A percentile compares a stretch with the other conserved stretches of the same genome.
phyloP scores from a whole-genome alignment of 768 basidiomycete genomes.

The Ramaria sp. region DNA sequence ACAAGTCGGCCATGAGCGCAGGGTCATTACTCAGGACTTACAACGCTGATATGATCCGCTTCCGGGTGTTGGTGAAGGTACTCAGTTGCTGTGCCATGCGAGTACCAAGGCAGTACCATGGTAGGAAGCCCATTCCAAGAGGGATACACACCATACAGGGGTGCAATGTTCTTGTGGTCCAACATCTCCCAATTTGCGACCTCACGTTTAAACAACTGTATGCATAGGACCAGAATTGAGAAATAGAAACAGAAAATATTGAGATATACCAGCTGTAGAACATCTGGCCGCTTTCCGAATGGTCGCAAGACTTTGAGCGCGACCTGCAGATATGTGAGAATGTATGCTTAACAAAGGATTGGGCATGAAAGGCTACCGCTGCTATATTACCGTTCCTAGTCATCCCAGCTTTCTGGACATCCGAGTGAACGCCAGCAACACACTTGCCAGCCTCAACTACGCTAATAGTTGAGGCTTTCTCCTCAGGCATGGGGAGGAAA shows the following conservation, averaged over 20 bases:
- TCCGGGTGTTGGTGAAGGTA: background rate
- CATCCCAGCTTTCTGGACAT: background rate
- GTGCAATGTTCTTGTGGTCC: conserved; percentile 17
- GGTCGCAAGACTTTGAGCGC: background rate
- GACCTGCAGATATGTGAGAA: background rate
- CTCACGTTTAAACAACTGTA: no score
- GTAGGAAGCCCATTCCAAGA: conserved; percentile 6
- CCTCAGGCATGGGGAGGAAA: no score
- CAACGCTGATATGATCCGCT: background rate
- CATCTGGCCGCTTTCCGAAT: background rate
- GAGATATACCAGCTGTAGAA: no score
- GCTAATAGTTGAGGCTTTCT: no score
- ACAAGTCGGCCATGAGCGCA: background rate
- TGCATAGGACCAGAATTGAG: no score
- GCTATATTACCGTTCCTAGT: background rate
- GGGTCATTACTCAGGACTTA: background rate
- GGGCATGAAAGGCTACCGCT: background rate
- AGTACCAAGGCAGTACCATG: background rate
- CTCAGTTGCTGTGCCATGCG: background rate
- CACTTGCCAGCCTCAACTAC: no score
- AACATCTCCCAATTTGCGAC: conserved; percentile 13
- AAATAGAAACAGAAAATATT: no score
- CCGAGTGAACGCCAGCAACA: background rate
- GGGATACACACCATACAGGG: conserved; percentile 14
- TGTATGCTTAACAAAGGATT: background rate